Percentiles rank a stretch among this genome's conserved stretches.
phyloP scores from a whole-genome alignment of 768 basidiomycete genomes.

The Cyclocybe cylindracea region DNA sequence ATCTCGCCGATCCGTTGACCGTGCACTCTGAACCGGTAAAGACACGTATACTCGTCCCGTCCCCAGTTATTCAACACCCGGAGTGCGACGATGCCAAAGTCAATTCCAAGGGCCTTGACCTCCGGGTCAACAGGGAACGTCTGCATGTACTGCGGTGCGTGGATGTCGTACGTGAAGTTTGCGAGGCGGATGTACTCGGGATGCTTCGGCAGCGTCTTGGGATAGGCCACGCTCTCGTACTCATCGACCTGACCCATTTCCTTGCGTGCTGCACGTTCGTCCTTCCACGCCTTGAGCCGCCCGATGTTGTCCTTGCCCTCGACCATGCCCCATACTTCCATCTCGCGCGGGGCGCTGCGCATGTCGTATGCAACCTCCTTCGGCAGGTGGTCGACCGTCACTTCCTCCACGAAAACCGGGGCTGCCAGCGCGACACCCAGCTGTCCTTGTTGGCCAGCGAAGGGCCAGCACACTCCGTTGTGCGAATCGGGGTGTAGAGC shows the following conservation, averaged over 20 bases:
- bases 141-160: constrained; percentile 66
- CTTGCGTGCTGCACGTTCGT: constrained; percentile 22
- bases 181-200: constrained; percentile 66
- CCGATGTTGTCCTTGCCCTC: constrained; percentile 74
- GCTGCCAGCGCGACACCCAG: constrained; percentile 79
- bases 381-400: constrained; percentile 90
- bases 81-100: constrained; percentile 85
- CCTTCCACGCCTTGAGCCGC: constrained; percentile 59
- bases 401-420: constrained; percentile 70
- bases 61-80: constrained; percentile 89
- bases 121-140: constrained; percentile 76
- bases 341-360: constrained; percentile 76
- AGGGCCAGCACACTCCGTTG: constrained; percentile 93
- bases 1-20: constrained; percentile 53
- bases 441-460: constrained; percentile 75
- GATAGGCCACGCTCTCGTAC: constrained; percentile 39
- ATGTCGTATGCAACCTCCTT: constrained; percentile 81
- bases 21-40: constrained; percentile 85
- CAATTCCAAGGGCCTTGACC: constrained; percentile 68
- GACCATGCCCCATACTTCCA: constrained; percentile 91
- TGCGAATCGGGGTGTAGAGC: constrained; percentile 86
- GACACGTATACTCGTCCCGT: constrained; percentile 76
- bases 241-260: constrained; percentile 24
- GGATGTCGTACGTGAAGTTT: constrained; percentile 63
- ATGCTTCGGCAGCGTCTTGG: constrained; percentile 45